Evolutionary conservation across 2,329 filamentous ascomycete genomes (phyloP).

Genomic region (Cordyceps farinosa): DNA sequence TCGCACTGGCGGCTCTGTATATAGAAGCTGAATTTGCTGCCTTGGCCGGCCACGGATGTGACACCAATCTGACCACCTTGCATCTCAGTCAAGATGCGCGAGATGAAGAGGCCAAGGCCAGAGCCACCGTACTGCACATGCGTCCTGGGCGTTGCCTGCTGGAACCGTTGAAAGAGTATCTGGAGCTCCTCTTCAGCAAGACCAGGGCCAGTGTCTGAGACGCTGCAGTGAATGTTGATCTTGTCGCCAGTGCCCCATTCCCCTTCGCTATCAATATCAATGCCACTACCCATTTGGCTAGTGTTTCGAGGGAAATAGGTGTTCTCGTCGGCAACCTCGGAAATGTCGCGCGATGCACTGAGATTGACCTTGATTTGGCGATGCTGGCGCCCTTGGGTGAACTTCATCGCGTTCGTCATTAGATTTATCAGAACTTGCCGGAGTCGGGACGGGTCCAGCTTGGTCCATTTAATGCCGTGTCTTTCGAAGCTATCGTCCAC

Average conservation of each 20-base stretch:
- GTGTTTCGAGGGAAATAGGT: slow-evolving; percentile 47
- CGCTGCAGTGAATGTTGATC: slow-evolving; percentile 68
- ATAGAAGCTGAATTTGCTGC: slow-evolving; percentile 75
- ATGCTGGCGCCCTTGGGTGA: slow-evolving; percentile 57
- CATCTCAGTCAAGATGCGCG: slow-evolving; percentile 68
- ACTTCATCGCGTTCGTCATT: slow-evolving; percentile 65
- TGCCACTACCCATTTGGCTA: slow-evolving; percentile 31
- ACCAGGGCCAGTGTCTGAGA: slow-evolving; percentile 68
- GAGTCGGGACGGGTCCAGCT: slow-evolving; percentile 70
- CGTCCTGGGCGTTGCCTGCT: slow-evolving; percentile 64
- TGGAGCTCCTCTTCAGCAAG: slow-evolving; percentile 63
- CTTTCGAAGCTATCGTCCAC: slow-evolving; percentile 65
- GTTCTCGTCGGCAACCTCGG: slow-evolving; percentile 37
- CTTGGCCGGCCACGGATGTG: slow-evolving; percentile 60
- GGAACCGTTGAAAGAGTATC: slow-evolving; percentile 64
- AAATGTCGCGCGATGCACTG: slow-evolving; percentile 56
- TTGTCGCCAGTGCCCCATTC: slow-evolving; percentile 72
- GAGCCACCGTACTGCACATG: slow-evolving; percentile 71
- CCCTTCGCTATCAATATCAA: slow-evolving; percentile 47
- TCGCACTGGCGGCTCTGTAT: slow-evolving; percentile 61
- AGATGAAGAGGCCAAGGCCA: slow-evolving; percentile 72
- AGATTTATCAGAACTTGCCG: slow-evolving; percentile 75
- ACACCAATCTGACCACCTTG: slow-evolving; percentile 78
- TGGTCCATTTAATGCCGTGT: slow-evolving; percentile 66
- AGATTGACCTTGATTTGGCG: slow-evolving; percentile 62